Evolutionary conservation across 2,329 filamentous ascomycete genomes (phyloP).

Genomic region (Rhynchosporium secalis): DNA sequence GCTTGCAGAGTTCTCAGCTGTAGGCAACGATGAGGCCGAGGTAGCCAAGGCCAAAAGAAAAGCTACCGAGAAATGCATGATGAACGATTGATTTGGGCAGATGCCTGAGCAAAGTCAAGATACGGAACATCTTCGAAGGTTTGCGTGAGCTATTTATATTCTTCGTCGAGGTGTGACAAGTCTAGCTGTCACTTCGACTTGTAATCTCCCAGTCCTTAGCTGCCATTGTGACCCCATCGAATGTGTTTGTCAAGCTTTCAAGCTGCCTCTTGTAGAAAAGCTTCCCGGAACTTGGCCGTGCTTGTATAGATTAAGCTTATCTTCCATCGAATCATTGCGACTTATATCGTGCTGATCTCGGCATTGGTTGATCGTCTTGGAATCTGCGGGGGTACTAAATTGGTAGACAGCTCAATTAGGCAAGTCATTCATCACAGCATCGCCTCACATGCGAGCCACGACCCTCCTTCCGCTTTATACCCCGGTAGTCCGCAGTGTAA

Average conservation of each 20-base stretch:
- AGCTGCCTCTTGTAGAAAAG: slow-evolving; percentile 20
- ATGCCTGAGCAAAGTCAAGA: background rate
- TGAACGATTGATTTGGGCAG: background rate
- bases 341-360: slow-evolving; percentile 5
- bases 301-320: slow-evolving; percentile 17
- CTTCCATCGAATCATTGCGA: slow-evolving; percentile 8
- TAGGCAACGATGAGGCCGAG: slow-evolving; percentile 19
- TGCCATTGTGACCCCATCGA: background rate
- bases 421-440: slow-evolving; percentile 16
- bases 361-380: slow-evolving; percentile 17
- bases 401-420: slow-evolving; percentile 15
- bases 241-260: slow-evolving; percentile 13
- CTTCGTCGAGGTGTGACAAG: background rate
- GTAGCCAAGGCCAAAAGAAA: slow-evolving; percentile 5
- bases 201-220: background rate
- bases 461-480: slow-evolving; percentile 15
- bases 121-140: background rate
- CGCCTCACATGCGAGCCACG: background rate
- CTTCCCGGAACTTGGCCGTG: slow-evolving; percentile 3
- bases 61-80: slow-evolving; percentile 13
- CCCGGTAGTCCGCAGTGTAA: slow-evolving; percentile 1
- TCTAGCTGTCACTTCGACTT: background rate
- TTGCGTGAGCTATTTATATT: background rate
- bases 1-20: background rate
- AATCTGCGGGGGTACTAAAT: slow-evolving; percentile 11